A percentile compares a stretch with the other conserved stretches of the same genome.
These are phyloP conservation scores for Proteromonas lacertae DNA, from an alignment of 352 stramenopile species.

Conservation along the genomic window DNA sequence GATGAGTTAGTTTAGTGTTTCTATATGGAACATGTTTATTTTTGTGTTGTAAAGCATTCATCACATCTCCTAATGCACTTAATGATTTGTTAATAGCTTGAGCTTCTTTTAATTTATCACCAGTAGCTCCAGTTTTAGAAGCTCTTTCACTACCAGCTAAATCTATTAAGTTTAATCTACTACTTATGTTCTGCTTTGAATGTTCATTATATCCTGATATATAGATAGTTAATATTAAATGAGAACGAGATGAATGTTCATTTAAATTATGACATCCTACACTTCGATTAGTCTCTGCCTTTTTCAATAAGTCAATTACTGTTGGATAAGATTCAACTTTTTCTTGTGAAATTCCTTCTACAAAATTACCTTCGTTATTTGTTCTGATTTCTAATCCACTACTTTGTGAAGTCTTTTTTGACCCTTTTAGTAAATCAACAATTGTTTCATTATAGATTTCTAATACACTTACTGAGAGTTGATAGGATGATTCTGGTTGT, in stretches of 20 bases:
- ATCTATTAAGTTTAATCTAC: too few species aligned
- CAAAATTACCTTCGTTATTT: constrained; percentile 26
- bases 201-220: too few species aligned
- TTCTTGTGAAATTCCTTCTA: constrained; percentile 56
- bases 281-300: constrained; percentile 38
- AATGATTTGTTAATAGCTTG: constrained; percentile 74
- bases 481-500: constrained; percentile 11
- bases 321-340: constrained; percentile 22
- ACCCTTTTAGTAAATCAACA: constrained; percentile 34
- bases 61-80: constrained; percentile 43
- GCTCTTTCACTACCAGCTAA: too few species aligned
- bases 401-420: constrained; percentile 5
- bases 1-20: constrained; percentile 93
- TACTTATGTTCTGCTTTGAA: too few species aligned
- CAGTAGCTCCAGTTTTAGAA: too few species aligned
- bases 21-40: too few species aligned
- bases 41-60: constrained; percentile 48
- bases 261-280: constrained; percentile 59
- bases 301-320: constrained; percentile 33
- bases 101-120: constrained; percentile 54
- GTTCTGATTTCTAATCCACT: constrained; percentile 42
- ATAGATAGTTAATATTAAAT: constrained; percentile 49
- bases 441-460: constrained; percentile 60
- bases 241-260: constrained; percentile 37
- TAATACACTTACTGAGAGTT: constrained; percentile 38